Base-by-base conservation (phyloP, 2,329 filamentous ascomycete genomes). In the Trichophyton schoenleinii region DNA sequence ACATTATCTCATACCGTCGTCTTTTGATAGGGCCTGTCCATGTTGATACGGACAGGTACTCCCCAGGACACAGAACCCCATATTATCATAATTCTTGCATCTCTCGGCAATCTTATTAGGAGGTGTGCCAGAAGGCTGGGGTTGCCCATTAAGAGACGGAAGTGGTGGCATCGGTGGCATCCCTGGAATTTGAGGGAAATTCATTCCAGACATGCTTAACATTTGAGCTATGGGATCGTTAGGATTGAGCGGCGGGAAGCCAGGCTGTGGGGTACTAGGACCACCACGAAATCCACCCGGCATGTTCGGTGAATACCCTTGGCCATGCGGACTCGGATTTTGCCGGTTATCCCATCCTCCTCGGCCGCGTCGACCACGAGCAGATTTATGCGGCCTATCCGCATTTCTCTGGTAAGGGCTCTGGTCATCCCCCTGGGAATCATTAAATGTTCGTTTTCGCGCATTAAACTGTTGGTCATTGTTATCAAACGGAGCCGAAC, bases 31-130 rank as follows among this genome's bases (percentile, higher is more conserved):
- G 25, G 77, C 72, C 28, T 74, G 73, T 13, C 79, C 81, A 68
- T 85, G 82, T 66, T 83, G 78, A 64, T 80, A 83, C 0, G 79
- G 80, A 68, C 83, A 85, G n/a, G 76, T 72, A 60, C 73, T 77
- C 25, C 83, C 83, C 52, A 79, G 66, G 11, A 80, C 77, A 67
- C 83, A 85, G 62, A 80, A 83, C 4, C 83, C 83, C 65, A 82
- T 81, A 0, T 73, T 80, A 63, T 84, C 81, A 65, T 83, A 85
- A 68, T 83, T 80, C 44, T 74, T 74, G 68, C 83, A 85, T 58
- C 78, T 75, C 69, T 75, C 67, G 60, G 73, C 66, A 63, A 69
- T 68, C 67, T 75, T 67, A 60, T 69, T 59, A 49, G 66, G 68
- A 58, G 72, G 68, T 18, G 70, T 66, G 15, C 70, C 70, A 58